These are phyloP conservation scores for Chenopodium berlandieri DNA, from an alignment of 148 eudicot species.

Conservation along the genomic window DNA sequence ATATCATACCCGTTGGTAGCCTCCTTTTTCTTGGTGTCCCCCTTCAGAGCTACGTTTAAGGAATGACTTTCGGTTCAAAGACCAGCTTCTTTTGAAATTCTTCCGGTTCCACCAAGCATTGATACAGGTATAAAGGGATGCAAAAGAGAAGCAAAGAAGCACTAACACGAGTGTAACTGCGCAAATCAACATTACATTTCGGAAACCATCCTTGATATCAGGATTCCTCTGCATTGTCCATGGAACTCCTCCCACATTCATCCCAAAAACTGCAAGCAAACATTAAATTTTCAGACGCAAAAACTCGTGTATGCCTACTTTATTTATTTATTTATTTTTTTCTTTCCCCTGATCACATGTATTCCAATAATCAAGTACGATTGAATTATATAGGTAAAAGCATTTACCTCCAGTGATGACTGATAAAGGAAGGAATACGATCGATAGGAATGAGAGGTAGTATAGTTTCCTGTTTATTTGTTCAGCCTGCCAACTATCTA, in stretches of 20 bases:
- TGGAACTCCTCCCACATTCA: conserved; percentile 99
- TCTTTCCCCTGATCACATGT: not conserved
- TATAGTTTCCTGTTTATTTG: conserved; percentile 86
- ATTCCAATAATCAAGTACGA: not conserved
- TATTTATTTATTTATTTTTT: no score
- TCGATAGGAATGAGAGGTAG: conserved; percentile 86
- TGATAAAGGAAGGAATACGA: conserved; percentile 90
- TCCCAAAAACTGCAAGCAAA: conserved; percentile 75
- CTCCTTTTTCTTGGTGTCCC: conserved; percentile 44
- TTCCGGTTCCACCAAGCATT: conserved; percentile 60
- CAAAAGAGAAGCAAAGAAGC: conserved; percentile 71
- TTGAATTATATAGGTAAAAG: not conserved
- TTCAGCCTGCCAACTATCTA: conserved; percentile 97
- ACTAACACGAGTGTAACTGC: conserved; percentile 50
- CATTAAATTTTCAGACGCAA: not conserved
- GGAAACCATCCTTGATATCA: conserved; percentile 63
- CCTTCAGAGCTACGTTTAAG: conserved; percentile 36
- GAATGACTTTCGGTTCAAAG: conserved; percentile 58
- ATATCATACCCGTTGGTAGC: conserved; percentile 70
- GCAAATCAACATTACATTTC: conserved; percentile 71
- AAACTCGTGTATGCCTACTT: not conserved
- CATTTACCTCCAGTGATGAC: conserved; percentile 82
- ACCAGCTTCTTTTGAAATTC: conserved; percentile 52
- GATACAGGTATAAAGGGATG: conserved; percentile 52
- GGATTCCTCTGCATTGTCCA: conserved; percentile 80